These are phyloP conservation scores for Lactarius deliciosus DNA, from an alignment of 768 basidiomycete species.

Conservation along the genomic window DNA sequence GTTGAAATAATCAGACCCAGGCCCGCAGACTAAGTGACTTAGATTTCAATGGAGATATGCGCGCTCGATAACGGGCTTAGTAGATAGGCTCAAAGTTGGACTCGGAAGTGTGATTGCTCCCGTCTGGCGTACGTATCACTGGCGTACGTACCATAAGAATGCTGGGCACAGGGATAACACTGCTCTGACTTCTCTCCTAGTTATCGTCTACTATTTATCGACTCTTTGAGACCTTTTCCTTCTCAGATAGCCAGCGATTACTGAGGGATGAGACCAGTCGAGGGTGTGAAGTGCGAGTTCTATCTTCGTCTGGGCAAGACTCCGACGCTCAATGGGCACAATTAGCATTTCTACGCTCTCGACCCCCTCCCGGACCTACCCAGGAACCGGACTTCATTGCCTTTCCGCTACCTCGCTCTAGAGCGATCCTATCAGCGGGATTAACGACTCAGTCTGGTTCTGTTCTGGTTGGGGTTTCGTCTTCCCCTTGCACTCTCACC, in stretches of 20 bases:
- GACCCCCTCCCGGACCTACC: no score
- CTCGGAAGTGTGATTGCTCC: neutral
- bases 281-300: neutral
- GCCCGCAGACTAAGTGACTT: neutral
- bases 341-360: no score
- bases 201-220: no score
- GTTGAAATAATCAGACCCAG: neutral
- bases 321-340: neutral
- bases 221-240: neutral
- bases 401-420: no score
- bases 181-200: neutral
- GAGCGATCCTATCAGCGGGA: neutral
- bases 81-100: neutral
- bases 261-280: neutral
- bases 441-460: neutral
- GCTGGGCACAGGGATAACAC: neutral
- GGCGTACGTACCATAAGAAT: neutral
- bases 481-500: neutral
- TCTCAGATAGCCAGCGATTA: neutral
- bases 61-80: neutral
- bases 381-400: no score
- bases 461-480: neutral
- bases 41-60: neutral
- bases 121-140: neutral
- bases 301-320: neutral